phyloP scores from a whole-genome alignment of 169 alveolate genomes.

The Neospora caninum region DNA sequence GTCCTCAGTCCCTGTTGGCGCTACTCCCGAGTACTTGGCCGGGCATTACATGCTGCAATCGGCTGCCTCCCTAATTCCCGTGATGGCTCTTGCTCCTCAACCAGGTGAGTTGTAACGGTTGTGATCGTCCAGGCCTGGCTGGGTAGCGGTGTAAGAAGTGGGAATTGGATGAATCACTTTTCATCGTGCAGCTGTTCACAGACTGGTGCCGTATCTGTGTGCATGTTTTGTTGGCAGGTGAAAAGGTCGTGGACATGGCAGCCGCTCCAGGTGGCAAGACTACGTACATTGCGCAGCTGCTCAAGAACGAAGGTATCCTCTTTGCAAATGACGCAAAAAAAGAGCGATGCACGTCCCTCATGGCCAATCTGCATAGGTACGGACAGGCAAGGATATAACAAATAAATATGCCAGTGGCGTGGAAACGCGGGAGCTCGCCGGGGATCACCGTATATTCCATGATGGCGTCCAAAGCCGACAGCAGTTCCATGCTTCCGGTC shows the following conservation, averaged over 20 bases:
- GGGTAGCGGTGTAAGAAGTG: neutral
- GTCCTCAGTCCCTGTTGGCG: constrained; percentile 90
- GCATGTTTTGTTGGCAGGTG: constrained; percentile 59
- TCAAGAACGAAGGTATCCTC: constrained; percentile 92
- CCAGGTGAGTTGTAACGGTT: constrained; percentile 73
- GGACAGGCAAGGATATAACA: neutral
- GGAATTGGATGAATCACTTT: no score
- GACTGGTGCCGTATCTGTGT: neutral
- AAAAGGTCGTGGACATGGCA: constrained; percentile 93
- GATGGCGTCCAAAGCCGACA: neutral
- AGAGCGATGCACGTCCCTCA: constrained; percentile 73
- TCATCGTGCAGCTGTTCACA: no score
- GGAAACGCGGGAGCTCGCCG: no score
- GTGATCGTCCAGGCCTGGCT: no score
- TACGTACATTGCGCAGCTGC: constrained; percentile 91
- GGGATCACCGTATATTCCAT: neutral
- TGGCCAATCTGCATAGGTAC: constrained; percentile 60
- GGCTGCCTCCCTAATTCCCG: constrained; percentile 92
- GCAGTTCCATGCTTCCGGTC: neutral
- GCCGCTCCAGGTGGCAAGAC: constrained; percentile 93
- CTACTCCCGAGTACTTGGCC: constrained; percentile 95
- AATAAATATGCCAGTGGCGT: no score
- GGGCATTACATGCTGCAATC: constrained; percentile 94
- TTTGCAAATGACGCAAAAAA: constrained; percentile 90
- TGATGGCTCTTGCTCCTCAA: constrained; percentile 91